Base-by-base conservation (phyloP, 2,329 filamentous ascomycete genomes). In the Alternaria consortialis region DNA sequence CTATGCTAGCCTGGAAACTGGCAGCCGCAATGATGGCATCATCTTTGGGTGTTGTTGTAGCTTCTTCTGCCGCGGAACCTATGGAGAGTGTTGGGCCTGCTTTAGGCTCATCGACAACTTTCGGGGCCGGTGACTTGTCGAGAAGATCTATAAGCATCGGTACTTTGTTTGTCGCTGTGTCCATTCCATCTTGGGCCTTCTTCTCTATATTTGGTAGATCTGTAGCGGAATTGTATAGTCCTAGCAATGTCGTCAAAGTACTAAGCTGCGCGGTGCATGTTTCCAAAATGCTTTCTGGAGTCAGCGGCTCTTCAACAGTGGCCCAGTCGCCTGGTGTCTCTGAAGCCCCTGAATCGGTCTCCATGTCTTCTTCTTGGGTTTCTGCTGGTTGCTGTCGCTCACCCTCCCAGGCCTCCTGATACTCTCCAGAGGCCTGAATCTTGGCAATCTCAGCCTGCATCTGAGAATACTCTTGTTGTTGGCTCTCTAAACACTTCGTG, bases 291-390 rank as follows among this genome's bases (percentile, higher is more conserved):
- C 87, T 87, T 48, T 84, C 82, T 27, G 86, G 84, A 2, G 88
- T 90, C 27, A 91, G 81, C 0, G 89, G 87, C 64, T 90, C 88
- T 55, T 90, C 82, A n/a, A 92, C 83, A 4, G 83, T 85, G 17
- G 88, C 89, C 85, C 88, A 91, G 68, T 89, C 85, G 61, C 88
- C 88, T 37, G 85, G 76, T 43, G 75, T 73, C 60, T 74, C 74
- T 13, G 73, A 70, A 20, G 66, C 53, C 6, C 64, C 61, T 1
- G 72, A 73, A 3, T 70, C 69, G 2, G 68, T 68, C 17, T 79
- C 74, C 43, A 66, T 62, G 12, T 70, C 58, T 7, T 71, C 63
- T 13, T 71, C 58, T 17, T 51, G 36, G 17, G 39, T 40, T 27
- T 62, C 53, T 8, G 52, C 29, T 20, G 61, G 43, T 11, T 68